Percentiles rank a stretch among this genome's conserved stretches.
Evolutionary conservation across 2,329 filamentous ascomycete species (phyloP).

Genomic region (Aspergillus eucalypticola): DNA sequence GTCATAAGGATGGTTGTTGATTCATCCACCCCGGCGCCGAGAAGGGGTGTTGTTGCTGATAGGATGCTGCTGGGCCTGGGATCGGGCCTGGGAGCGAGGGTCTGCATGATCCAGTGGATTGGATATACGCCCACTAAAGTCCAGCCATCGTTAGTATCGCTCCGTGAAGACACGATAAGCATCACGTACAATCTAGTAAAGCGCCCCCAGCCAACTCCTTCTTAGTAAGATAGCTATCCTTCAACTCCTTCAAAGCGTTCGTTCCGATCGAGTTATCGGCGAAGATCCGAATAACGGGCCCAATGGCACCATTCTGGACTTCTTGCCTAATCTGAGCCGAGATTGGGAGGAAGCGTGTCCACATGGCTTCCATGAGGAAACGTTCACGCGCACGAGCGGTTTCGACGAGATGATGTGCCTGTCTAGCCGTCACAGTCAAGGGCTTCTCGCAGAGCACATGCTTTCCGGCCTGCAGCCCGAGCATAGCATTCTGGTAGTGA

Average conservation of each 20-base stretch:
- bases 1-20: not conserved
- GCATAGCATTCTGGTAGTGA: slow-evolving; percentile 49
- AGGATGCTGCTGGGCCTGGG: not conserved
- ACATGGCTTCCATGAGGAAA: slow-evolving; percentile 20
- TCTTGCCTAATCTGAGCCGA: not conserved
- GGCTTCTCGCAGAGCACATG: slow-evolving; percentile 60
- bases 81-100: not conserved
- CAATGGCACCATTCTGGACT: not conserved
- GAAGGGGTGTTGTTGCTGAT: not conserved
- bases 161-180: too few relatives aligned
- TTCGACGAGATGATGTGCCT: slow-evolving; percentile 49
- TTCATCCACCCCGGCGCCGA: not conserved
- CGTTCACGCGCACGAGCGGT: slow-evolving; percentile 27
- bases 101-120: not conserved
- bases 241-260: not conserved
- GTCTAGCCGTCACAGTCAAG: slow-evolving; percentile 46
- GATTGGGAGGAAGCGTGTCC: slow-evolving; percentile 13
- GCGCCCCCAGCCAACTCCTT: not conserved
- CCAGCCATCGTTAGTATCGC: not conserved
- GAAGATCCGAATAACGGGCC: not conserved
- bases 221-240: not conserved
- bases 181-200: not conserved
- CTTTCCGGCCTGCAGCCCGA: slow-evolving; percentile 52
- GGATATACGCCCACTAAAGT: not conserved
- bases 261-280: not conserved